These are phyloP conservation scores for Panicum hallii DNA, from an alignment of 202 grass and related monocot species.

Conservation along the genomic window DNA sequence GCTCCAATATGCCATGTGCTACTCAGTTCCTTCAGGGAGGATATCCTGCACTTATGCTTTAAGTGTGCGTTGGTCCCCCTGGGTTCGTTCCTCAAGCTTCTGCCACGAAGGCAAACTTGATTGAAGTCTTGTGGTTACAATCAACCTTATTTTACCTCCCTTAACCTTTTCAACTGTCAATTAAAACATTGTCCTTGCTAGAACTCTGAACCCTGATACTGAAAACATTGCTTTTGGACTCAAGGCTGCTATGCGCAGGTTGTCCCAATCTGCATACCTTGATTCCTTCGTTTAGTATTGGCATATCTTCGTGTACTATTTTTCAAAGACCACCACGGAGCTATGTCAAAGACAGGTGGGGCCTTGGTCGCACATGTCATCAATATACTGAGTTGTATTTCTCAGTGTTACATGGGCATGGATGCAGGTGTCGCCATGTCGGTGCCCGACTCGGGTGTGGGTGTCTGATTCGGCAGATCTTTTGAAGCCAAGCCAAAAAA, in stretches of 20 bases:
- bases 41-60: neutral
- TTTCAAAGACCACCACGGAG: neutral
- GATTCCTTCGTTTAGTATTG: neutral
- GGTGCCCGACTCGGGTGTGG: neutral
- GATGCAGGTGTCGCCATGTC: no score
- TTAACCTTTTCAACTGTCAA: neutral
- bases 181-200: neutral
- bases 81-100: neutral
- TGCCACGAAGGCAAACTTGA: neutral
- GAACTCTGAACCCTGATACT: neutral
- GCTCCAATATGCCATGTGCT: neutral
- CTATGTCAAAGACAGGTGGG: neutral
- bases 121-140: neutral
- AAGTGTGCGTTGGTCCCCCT: neutral
- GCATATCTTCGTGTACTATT: neutral
- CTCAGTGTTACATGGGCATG: neutral
- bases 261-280: slow-evolving; percentile 9
- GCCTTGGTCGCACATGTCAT: neutral
- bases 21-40: neutral
- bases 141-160: neutral
- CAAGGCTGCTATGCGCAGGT: neutral
- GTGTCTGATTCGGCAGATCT: neutral
- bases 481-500: neutral
- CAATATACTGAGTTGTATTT: neutral
- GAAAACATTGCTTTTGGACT: neutral